Conservation (phyloP, 2,329 filamentous ascomycete species). For the Hirsutella rhossiliensis region DNA sequence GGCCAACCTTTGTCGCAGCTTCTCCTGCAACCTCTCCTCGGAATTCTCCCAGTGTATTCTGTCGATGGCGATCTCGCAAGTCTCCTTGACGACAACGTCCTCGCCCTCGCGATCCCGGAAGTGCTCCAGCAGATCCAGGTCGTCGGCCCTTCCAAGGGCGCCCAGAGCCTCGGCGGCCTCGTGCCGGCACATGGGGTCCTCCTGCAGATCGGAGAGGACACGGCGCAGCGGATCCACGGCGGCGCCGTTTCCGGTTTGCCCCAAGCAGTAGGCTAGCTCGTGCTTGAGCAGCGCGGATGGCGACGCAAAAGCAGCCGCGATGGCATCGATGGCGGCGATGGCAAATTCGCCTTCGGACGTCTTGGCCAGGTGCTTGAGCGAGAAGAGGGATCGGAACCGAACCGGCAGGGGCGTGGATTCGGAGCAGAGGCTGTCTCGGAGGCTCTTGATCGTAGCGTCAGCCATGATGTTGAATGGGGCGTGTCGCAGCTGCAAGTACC, state of each 20-base stretch:
- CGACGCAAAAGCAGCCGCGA: slow-evolving; percentile 75
- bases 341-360: slow-evolving; percentile 48
- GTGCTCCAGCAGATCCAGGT: slow-evolving; percentile 59
- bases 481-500: not conserved
- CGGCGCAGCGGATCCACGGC: slow-evolving; percentile 61
- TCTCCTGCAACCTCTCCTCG: slow-evolving; percentile 58
- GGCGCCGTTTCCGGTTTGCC: slow-evolving; percentile 70
- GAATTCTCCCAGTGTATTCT: slow-evolving; percentile 89
- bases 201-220: slow-evolving; percentile 65
- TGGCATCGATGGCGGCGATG: slow-evolving; percentile 55
- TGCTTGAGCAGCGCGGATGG: slow-evolving; percentile 89
- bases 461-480: slow-evolving; percentile 7
- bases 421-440: slow-evolving; percentile 66
- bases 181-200: slow-evolving; percentile 92
- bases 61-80: slow-evolving; percentile 92
- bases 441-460: slow-evolving; percentile 39
- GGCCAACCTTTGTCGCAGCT: slow-evolving; percentile 63
- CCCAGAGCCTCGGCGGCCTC: slow-evolving; percentile 93
- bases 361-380: slow-evolving; percentile 83
- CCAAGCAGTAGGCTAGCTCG: slow-evolving; percentile 92
- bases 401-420: slow-evolving; percentile 74
- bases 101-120: slow-evolving; percentile 68
- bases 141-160: slow-evolving; percentile 64
- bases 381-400: slow-evolving; percentile 94
- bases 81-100: slow-evolving; percentile 76